Evolutionary conservation across 352 stramenopile species (phyloP).

Genomic region (Phytophthora crassamura): DNA sequence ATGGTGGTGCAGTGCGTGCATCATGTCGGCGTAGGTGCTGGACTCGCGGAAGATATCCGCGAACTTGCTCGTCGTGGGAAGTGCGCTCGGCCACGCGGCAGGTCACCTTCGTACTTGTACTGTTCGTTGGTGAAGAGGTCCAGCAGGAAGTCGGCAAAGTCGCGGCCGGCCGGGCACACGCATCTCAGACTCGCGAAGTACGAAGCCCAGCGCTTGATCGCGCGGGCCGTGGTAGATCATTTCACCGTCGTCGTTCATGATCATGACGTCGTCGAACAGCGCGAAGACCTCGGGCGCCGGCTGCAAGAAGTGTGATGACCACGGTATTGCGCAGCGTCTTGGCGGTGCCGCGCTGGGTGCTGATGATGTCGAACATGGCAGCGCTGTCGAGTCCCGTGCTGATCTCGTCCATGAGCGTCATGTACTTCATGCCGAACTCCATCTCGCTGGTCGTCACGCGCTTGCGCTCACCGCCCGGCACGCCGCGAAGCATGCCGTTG

Average conservation of each 20-base stretch:
- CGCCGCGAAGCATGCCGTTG: constrained; percentile 57
- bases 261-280: constrained; percentile 62
- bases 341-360: constrained; percentile 49
- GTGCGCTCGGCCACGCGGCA: constrained; percentile 18
- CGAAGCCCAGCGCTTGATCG: constrained; percentile 56
- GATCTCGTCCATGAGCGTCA: constrained; percentile 84
- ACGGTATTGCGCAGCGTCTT: constrained; percentile 57
- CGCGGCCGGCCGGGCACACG: constrained; percentile 41
- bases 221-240: constrained; percentile 48
- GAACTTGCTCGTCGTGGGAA: constrained; percentile 40
- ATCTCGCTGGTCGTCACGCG: constrained; percentile 87
- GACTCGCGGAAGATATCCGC: constrained; percentile 41
- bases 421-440: constrained; percentile 82
- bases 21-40: constrained; percentile 33
- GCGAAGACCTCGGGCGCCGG: constrained; percentile 67
- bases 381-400: constrained; percentile 70
- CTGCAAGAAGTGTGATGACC: constrained; percentile 84
- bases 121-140: constrained; percentile 54
- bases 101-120: constrained; percentile 36
- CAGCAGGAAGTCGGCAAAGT: constrained; percentile 54
- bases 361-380: constrained; percentile 62
- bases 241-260: constrained; percentile 53
- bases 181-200: constrained; percentile 46
- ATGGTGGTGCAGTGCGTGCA: constrained; percentile 19
- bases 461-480: constrained; percentile 68